phyloP scores from a whole-genome alignment of 768 basidiomycete species.

The Cyclocybe aegerita region DNA sequence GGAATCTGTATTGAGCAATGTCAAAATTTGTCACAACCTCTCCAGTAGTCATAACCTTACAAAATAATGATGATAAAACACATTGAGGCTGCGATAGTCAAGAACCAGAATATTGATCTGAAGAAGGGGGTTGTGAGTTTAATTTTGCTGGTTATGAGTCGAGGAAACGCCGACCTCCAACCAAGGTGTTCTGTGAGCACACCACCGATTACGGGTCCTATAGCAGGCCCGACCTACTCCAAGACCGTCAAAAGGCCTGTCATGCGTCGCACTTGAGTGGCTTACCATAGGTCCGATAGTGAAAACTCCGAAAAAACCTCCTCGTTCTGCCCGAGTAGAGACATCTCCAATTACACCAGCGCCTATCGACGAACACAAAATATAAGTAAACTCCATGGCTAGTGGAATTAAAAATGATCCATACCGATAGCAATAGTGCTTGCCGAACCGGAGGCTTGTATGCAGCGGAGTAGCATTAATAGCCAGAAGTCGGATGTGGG shows the following conservation, averaged over 20 bases:
- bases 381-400: not conserved
- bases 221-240: slow-evolving; percentile 55
- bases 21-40: slow-evolving; percentile 12
- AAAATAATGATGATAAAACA: slow-evolving; percentile 49
- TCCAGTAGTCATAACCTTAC: slow-evolving; percentile 23
- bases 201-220: slow-evolving; percentile 63
- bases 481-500: slow-evolving; percentile 71
- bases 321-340: slow-evolving; percentile 68
- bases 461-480: slow-evolving; percentile 72
- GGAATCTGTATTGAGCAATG: slow-evolving; percentile 35
- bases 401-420: not conserved
- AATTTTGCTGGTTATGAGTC: not conserved
- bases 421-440: slow-evolving; percentile 75
- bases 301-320: slow-evolving; percentile 71
- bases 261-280: slow-evolving; percentile 5
- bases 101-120: slow-evolving; percentile 66
- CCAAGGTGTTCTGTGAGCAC: slow-evolving; percentile 55
- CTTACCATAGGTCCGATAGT: slow-evolving; percentile 61
- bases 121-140: not conserved
- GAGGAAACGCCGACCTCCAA: slow-evolving; percentile 50
- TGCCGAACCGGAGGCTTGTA: slow-evolving; percentile 79
- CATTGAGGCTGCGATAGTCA: slow-evolving; percentile 45
- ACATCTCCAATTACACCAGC: slow-evolving; percentile 83
- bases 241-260: slow-evolving; percentile 2
- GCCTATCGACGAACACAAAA: slow-evolving; percentile 33